Percentiles rank a stretch among this genome's conserved stretches.
Conservation (phyloP, 345 rosid species). For the Lepidium sativum region DNA sequence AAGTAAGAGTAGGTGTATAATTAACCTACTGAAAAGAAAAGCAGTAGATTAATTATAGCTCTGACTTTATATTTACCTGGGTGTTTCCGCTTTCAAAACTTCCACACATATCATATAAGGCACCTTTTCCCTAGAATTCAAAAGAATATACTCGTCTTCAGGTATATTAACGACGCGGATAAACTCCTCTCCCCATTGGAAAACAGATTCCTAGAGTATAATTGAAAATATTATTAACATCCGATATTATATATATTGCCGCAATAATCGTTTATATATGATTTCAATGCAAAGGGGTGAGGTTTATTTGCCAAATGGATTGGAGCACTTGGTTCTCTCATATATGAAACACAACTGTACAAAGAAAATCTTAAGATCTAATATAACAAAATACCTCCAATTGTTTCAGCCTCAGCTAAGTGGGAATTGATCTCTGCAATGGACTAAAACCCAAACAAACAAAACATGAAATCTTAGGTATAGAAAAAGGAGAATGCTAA, state of each 20-base stretch:
- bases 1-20: background rate
- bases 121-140: conserved; percentile 98
- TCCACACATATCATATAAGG: conserved; percentile 86
- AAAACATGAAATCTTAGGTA: conserved; percentile 22
- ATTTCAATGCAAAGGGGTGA: background rate
- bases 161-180: conserved; percentile 93
- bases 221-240: conserved; percentile 2
- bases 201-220: conserved; percentile 73
- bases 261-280: background rate
- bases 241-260: background rate
- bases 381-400: conserved; percentile 56
- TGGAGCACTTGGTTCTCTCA: background rate
- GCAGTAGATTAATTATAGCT: background rate
- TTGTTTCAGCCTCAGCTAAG: conserved; percentile 62
- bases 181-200: conserved; percentile 94
- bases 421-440: conserved; percentile 78
- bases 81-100: conserved; percentile 77
- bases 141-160: conserved; percentile 90
- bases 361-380: background rate
- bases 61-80: conserved; percentile 41
- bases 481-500: background rate
- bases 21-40: background rate
- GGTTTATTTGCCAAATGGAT: background rate
- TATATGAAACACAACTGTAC: background rate
- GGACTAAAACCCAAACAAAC: conserved; percentile 48